These are phyloP conservation scores for Phaffomyces antillensis DNA, from an alignment of 805 yeast genomes.

Conservation along the genomic window DNA sequence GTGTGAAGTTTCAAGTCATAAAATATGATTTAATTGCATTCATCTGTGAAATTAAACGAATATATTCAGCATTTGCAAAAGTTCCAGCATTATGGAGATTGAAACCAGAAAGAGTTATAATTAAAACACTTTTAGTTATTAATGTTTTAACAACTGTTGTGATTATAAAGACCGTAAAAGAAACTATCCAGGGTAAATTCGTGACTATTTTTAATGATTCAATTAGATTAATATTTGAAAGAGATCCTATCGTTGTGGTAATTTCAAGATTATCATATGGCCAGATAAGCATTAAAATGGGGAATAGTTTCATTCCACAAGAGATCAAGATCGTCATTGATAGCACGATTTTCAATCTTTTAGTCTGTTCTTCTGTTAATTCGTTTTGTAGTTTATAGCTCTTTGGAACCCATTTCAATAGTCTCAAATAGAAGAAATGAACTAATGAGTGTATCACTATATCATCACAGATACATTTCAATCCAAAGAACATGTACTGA, in stretches of 20 bases:
- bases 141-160: conserved; percentile 8
- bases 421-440: conserved; percentile 22
- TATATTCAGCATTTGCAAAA: conserved; percentile 28
- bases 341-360: conserved; percentile 34
- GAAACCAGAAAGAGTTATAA: conserved; percentile 9
- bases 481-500: conserved; percentile 53
- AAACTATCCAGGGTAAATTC: conserved; percentile 14
- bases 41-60: neutral
- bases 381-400: conserved; percentile 10
- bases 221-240: conserved; percentile 53
- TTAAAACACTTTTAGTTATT: conserved; percentile 12
- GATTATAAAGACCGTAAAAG: conserved; percentile 7
- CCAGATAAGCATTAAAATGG: conserved; percentile 93
- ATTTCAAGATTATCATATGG: conserved; percentile 81
- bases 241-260: conserved; percentile 48
- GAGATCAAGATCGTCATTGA: conserved; percentile 69
- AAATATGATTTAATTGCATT: neutral
- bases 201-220: conserved; percentile 53
- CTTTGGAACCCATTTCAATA: conserved; percentile 24
- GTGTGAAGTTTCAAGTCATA: too few species aligned
- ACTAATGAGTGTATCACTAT: conserved; percentile 32
- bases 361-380: conserved; percentile 1
- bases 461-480: conserved; percentile 44
- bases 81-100: conserved; percentile 34
- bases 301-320: conserved; percentile 74